phyloP scores from a whole-genome alignment of 106 monocot genomes.

The Acorus calamus region DNA sequence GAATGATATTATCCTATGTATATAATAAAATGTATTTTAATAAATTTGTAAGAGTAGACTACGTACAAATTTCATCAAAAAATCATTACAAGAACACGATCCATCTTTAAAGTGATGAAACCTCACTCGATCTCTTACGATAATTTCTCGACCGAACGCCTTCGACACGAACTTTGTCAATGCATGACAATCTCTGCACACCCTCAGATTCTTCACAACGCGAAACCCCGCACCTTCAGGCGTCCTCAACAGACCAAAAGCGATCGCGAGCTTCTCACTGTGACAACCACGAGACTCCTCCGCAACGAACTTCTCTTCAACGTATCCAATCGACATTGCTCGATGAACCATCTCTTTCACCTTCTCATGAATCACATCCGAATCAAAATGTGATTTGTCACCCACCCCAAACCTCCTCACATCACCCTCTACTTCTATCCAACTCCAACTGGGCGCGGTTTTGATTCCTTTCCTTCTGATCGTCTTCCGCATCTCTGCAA shows the following conservation, averaged over 20 bases:
- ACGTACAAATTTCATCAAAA: conserved; percentile 8
- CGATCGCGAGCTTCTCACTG: conserved; percentile 33
- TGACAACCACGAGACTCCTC: conserved; percentile 10
- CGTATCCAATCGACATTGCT: conserved; percentile 10
- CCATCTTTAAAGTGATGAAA: conserved; percentile 40
- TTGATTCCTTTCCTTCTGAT: conserved; percentile 32
- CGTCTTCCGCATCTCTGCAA: conserved; percentile 30
- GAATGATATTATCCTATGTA: too few relatives aligned
- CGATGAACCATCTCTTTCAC: conserved; percentile 20
- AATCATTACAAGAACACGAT: conserved; percentile 32
- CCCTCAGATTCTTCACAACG: conserved; percentile 33
- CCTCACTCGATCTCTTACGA: conserved; percentile 32
- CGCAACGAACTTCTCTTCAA: neutral
- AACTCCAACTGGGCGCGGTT: conserved; percentile 33
- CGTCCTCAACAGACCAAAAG: conserved; percentile 15
- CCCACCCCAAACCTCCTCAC: conserved; percentile 24
- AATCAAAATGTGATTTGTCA: conserved; percentile 20
- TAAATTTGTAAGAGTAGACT: too few relatives aligned
- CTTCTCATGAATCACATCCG: conserved; percentile 17
- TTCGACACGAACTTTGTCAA: conserved; percentile 22
- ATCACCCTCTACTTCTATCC: conserved; percentile 21
- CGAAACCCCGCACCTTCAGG: conserved; percentile 12
- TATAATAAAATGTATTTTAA: too few relatives aligned
- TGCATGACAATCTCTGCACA: conserved; percentile 29
- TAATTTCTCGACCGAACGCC: conserved; percentile 23